These are phyloP conservation scores for Phytophthora rubi DNA, from an alignment of 352 stramenopile genomes.

Conservation along the genomic window DNA sequence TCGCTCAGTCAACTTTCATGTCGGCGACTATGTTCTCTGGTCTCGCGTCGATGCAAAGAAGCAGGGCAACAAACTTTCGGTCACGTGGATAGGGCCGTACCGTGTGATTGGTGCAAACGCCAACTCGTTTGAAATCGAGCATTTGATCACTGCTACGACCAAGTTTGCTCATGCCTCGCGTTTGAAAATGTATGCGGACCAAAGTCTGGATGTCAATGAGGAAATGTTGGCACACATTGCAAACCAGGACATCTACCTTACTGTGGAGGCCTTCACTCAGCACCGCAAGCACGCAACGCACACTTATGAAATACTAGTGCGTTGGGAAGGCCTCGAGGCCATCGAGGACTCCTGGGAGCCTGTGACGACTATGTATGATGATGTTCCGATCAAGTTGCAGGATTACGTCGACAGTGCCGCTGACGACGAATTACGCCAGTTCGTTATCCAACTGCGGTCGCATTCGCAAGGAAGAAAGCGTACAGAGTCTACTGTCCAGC, in stretches of 20 bases:
- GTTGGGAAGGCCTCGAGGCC: background rate
- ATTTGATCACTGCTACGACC: conserved; percentile 7
- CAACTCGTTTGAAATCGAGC: conserved; percentile 22
- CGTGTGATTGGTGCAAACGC: conserved; percentile 9
- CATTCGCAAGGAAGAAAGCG: conserved; percentile 1
- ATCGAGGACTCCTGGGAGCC: conserved; percentile 2
- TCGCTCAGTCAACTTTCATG: conserved; percentile 11
- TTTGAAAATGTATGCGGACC: conserved; percentile 15
- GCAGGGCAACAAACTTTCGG: conserved; percentile 11
- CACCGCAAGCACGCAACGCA: conserved; percentile 5
- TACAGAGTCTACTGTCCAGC: background rate
- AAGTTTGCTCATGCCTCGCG: conserved; percentile 3
- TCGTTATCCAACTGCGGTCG: background rate
- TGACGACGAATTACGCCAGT: background rate
- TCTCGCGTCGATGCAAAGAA: conserved; percentile 18
- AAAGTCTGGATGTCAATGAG: conserved; percentile 9
- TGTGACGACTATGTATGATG: conserved; percentile 2
- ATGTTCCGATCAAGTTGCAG: conserved; percentile 4
- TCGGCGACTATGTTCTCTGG: conserved; percentile 18
- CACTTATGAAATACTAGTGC: background rate
- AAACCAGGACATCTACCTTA: conserved; percentile 16
- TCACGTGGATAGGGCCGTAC: conserved; percentile 17
- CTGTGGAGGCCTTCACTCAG: conserved; percentile 9
- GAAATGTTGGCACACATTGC: conserved; percentile 15
- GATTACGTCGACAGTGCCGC: background rate